These are phyloP conservation scores for Verticillium tricorpus DNA, from an alignment of 2,329 filamentous ascomycete species.

Conservation along the genomic window DNA sequence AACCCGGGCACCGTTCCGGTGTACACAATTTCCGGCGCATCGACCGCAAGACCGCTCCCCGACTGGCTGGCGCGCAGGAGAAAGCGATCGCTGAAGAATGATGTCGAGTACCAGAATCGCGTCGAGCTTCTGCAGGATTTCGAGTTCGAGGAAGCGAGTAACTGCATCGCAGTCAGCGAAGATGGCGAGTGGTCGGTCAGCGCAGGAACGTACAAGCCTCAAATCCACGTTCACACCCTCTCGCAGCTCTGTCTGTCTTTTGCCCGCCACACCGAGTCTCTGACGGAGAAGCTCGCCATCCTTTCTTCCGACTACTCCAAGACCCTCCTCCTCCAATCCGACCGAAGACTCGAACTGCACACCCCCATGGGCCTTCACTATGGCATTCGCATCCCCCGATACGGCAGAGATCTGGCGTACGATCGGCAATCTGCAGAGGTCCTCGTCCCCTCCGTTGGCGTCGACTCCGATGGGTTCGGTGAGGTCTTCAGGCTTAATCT, in stretches of 20 bases:
- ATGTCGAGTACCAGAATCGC: slow-evolving; percentile 87
- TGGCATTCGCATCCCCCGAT: slow-evolving; percentile 82
- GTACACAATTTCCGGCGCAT: slow-evolving; percentile 91
- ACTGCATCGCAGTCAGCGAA: slow-evolving; percentile 83
- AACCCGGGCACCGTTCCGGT: slow-evolving; percentile 81
- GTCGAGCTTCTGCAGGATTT: slow-evolving; percentile 96
- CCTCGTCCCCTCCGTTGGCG: slow-evolving; percentile 79
- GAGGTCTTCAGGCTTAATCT: slow-evolving; percentile 93
- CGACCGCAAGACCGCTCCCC: slow-evolving; percentile 79
- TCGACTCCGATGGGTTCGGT: slow-evolving; percentile 79
- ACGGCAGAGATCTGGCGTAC: slow-evolving; percentile 86
- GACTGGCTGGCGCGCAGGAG: slow-evolving; percentile 91
- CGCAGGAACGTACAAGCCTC: slow-evolving; percentile 69
- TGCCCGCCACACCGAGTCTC: slow-evolving; percentile 81
- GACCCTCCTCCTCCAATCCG: slow-evolving; percentile 86
- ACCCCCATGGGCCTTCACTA: slow-evolving; percentile 86
- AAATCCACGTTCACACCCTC: slow-evolving; percentile 94
- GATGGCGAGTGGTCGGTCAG: slow-evolving; percentile 84
- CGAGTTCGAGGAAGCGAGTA: slow-evolving; percentile 92
- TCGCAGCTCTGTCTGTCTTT: slow-evolving; percentile 92
- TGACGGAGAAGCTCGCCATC: slow-evolving; percentile 88
- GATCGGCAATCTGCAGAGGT: slow-evolving; percentile 79
- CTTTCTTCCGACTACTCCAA: slow-evolving; percentile 91
- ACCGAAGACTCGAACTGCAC: slow-evolving; percentile 90
- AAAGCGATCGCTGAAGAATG: slow-evolving; percentile 88